Percentiles rank a stretch among this genome's conserved stretches.
These are phyloP conservation scores for Colletotrichum graminicola DNA, from an alignment of 2,329 filamentous ascomycete species.

Conservation along the genomic window DNA sequence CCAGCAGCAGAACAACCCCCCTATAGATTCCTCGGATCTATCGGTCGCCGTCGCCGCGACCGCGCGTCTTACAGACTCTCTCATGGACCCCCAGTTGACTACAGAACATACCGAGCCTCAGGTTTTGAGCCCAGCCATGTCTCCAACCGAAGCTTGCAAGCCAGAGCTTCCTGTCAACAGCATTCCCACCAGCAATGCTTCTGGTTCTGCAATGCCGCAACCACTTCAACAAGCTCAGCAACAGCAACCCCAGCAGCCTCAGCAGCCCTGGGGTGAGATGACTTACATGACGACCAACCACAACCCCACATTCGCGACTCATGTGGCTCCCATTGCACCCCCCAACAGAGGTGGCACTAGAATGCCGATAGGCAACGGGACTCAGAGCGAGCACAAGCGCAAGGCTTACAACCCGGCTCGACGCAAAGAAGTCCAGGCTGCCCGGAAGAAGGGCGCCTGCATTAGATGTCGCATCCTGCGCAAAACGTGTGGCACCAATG, in stretches of 20 bases:
- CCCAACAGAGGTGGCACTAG: constrained; percentile 62
- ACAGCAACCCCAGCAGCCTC: constrained; percentile 28
- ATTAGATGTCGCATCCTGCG: constrained; percentile 75
- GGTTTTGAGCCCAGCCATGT: constrained; percentile 27
- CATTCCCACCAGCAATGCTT: not conserved
- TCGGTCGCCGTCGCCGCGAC: constrained; percentile 69
- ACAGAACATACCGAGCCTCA: constrained; percentile 32
- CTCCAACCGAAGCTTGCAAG: constrained; percentile 27
- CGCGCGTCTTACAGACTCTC: constrained; percentile 65
- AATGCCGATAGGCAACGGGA: constrained; percentile 52
- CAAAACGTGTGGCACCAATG: constrained; percentile 75
- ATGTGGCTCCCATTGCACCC: constrained; percentile 40
- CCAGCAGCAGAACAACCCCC: constrained; percentile 49
- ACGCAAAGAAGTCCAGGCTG: constrained; percentile 74
- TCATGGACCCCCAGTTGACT: constrained; percentile 65
- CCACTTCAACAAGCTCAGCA: constrained; percentile 6
- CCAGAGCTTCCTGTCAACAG: constrained; percentile 1
- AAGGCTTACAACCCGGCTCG: constrained; percentile 59
- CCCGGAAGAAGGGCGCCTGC: constrained; percentile 74
- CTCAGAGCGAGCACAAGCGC: constrained; percentile 42
- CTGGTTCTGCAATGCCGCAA: not conserved
- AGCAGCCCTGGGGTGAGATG: constrained; percentile 67
- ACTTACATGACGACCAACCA: constrained; percentile 58
- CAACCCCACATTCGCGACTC: constrained; percentile 32
- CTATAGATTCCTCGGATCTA: constrained; percentile 62